These are phyloP conservation scores for Cinnamomum micranthum DNA, from an alignment of 164 flowering plant genomes.

Conservation along the genomic window DNA sequence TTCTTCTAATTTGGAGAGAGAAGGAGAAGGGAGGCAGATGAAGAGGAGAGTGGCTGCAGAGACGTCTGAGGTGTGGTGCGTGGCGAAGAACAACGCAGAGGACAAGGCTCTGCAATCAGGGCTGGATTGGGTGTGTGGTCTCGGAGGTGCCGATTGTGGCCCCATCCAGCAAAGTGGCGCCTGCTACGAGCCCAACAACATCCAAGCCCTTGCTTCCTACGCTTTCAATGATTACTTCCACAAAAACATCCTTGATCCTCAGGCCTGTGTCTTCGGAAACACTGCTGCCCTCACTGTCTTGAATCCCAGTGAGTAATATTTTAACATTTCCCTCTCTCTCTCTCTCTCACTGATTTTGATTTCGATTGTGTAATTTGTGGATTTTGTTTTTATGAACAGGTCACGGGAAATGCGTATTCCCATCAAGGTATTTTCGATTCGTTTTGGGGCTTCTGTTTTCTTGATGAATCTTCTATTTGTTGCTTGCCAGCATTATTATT, in stretches of 20 bases:
- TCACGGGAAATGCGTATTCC: slow-evolving; percentile 58
- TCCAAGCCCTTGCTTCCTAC: slow-evolving; percentile 59
- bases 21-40: slow-evolving; percentile 4
- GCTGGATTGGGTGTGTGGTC: slow-evolving; percentile 83
- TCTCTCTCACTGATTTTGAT: not conserved
- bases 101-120: slow-evolving; percentile 65
- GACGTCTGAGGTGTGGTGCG: slow-evolving; percentile 63
- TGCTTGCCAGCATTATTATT: too few species aligned
- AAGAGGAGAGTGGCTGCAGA: slow-evolving; percentile 3
- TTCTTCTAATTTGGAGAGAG: slow-evolving; percentile 6
- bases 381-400: slow-evolving; percentile 36
- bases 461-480: too few species aligned
- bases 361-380: not conserved
- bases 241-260: slow-evolving; percentile 40
- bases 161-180: slow-evolving; percentile 62
- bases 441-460: too few species aligned
- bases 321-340: not conserved
- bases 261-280: slow-evolving; percentile 48
- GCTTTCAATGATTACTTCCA: slow-evolving; percentile 78
- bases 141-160: slow-evolving; percentile 65
- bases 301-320: slow-evolving; percentile 56
- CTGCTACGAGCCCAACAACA: slow-evolving; percentile 49
- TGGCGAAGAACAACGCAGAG: slow-evolving; percentile 89
- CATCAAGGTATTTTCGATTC: slow-evolving; percentile 47
- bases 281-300: slow-evolving; percentile 68